These are phyloP conservation scores for Halophytophthora polymorphica DNA, from an alignment of 352 stramenopile species.

Conservation along the genomic window DNA sequence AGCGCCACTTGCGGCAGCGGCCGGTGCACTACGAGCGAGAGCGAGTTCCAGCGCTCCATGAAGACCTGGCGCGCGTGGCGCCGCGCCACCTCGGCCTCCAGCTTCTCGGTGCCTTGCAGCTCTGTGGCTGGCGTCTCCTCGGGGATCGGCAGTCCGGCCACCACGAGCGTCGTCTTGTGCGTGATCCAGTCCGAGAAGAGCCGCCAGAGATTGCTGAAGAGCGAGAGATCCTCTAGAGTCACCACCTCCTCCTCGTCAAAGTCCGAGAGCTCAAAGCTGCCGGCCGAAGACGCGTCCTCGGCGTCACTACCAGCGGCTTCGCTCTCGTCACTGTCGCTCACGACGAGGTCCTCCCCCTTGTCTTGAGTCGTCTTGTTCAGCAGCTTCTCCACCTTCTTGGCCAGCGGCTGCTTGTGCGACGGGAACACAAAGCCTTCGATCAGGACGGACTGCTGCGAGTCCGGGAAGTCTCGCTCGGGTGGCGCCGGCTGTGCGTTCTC, in stretches of 20 bases:
- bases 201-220: constrained; percentile 73
- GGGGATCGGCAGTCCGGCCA: constrained; percentile 33
- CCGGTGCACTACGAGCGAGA: constrained; percentile 59
- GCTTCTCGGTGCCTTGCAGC: constrained; percentile 11
- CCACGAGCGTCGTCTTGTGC: constrained; percentile 62
- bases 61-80: constrained; percentile 50
- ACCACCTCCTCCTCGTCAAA: constrained; percentile 72
- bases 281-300: constrained; percentile 36
- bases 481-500: constrained; percentile 37
- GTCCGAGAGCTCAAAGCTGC: constrained; percentile 61
- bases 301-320: constrained; percentile 41
- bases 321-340: constrained; percentile 77
- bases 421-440: constrained; percentile 87
- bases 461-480: constrained; percentile 51
- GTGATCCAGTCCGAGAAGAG: constrained; percentile 70
- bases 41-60: constrained; percentile 60
- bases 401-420: constrained; percentile 69
- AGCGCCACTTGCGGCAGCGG: constrained; percentile 48
- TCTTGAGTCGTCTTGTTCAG: constrained; percentile 40
- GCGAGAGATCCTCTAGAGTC: constrained; percentile 59
- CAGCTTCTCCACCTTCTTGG: constrained; percentile 67
- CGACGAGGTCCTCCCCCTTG: constrained; percentile 42
- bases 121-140: constrained; percentile 12
- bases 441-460: constrained; percentile 51
- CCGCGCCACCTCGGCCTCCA: constrained; percentile 37